These are phyloP conservation scores for Ormosia semicastrata DNA, from an alignment of 306 rosid genomes.

Conservation along the genomic window DNA sequence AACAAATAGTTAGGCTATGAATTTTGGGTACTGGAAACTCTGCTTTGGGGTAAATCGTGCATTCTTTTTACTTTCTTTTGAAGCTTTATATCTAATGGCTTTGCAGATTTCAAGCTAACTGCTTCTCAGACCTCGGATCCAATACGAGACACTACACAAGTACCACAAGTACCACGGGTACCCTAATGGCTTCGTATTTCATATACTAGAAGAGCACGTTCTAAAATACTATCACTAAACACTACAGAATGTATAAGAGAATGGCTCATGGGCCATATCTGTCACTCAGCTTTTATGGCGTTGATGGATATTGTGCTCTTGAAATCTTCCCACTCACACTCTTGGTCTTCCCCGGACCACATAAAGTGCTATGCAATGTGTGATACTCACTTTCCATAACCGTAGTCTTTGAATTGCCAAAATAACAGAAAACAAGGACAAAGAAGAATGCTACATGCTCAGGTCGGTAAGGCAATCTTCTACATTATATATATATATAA, in stretches of 20 bases:
- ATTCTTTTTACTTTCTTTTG: not conserved
- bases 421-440: not conserved
- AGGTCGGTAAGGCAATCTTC: not conserved
- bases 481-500: too few species aligned
- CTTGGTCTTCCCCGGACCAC: slow-evolving; percentile 21
- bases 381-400: slow-evolving; percentile 9
- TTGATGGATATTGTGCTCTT: slow-evolving; percentile 6
- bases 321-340: slow-evolving; percentile 23
- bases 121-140: not conserved
- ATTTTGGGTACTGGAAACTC: too few species aligned
- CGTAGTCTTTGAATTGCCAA: not conserved
- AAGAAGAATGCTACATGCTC: not conserved
- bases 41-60: too few species aligned
- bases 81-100: not conserved
- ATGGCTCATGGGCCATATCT: slow-evolving; percentile 8
- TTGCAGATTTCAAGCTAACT: not conserved
- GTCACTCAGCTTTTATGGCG: slow-evolving; percentile 10
- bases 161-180: slow-evolving; percentile 15
- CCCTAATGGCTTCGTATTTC: not conserved
- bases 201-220: not conserved
- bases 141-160: not conserved
- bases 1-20: not conserved
- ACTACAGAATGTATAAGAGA: not conserved
- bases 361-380: slow-evolving; percentile 28
- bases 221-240: not conserved